A percentile compares a stretch with the other conserved stretches of the same genome.
Conservation (phyloP, 2,329 filamentous ascomycete genomes). For the Rachicladosporium sp. region DNA sequence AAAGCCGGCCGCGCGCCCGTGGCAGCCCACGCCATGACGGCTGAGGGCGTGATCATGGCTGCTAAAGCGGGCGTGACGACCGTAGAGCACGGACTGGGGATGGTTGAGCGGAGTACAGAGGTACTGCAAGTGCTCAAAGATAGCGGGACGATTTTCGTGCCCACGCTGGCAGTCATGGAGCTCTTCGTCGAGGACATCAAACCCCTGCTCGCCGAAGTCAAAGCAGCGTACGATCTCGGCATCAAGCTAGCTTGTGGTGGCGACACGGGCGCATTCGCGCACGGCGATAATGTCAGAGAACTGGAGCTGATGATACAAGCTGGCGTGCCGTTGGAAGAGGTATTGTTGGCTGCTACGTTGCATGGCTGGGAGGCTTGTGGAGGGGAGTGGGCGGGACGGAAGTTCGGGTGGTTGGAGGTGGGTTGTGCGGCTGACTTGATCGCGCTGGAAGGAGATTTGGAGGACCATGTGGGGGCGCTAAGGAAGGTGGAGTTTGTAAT, state of each 20-base stretch:
- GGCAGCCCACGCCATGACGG: too few relatives aligned
- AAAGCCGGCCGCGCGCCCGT: too few relatives aligned
- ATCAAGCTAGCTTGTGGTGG: conserved; percentile 41
- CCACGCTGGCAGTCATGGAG: conserved; percentile 39
- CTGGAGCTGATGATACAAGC: conserved; percentile 13
- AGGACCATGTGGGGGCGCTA: conserved; percentile 57
- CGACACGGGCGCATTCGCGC: conserved; percentile 42
- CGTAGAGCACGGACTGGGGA: conserved; percentile 20
- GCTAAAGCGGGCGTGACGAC: conserved; percentile 21
- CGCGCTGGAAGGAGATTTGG: conserved; percentile 32
- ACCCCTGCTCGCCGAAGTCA: conserved; percentile 26
- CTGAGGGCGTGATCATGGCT: conserved; percentile 15
- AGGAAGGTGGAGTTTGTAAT: conserved; percentile 67
- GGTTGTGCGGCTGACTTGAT: too few relatives aligned
- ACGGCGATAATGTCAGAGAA: conserved; percentile 42
- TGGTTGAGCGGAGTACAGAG: conserved; percentile 22
- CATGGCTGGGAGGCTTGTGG: too few relatives aligned
- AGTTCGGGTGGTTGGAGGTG: too few relatives aligned
- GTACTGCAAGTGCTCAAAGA: conserved; percentile 34
- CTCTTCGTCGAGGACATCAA: conserved; percentile 14
- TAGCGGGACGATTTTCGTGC: conserved; percentile 38
- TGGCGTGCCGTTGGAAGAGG: too few relatives aligned
- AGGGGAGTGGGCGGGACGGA: too few relatives aligned
- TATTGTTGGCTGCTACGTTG: too few relatives aligned
- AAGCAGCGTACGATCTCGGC: conserved; percentile 34